Evolutionary conservation across 2,329 filamentous ascomycete genomes (phyloP), one percentile per base, ranked within the genome.

Genomic region (Pseudogymnoascus sp.): DNA sequence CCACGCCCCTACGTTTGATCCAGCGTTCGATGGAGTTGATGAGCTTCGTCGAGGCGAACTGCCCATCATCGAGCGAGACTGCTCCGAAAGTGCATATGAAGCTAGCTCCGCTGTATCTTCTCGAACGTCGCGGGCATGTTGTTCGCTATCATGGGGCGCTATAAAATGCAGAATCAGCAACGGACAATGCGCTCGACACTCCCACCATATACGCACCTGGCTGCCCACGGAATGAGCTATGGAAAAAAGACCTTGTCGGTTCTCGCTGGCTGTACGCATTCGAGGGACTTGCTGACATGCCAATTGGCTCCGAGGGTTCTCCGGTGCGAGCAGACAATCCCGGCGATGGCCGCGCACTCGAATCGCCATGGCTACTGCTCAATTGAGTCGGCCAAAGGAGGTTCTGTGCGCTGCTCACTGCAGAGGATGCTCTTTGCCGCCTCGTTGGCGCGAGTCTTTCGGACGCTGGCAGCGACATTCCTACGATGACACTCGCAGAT

Each of bases 21-120:
- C 68, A 4, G 58, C 48, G 7, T 62, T 33, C 35, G 29, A 35
- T 12, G n/a, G 25, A 2, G 35, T 38, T 10, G 5, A 31, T 31
- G 69, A 68, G 27, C 66, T 64, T 71, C 73, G 70, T 17, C 48
- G 48, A 8, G 48, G 48, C 29, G 48, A 55, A 17, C 48, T 55
- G 13, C 48, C 48, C 29, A 55, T 55, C 44, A 66, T 69, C 35
- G 66, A 67, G 3, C 74, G 73, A 12, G 66, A 67, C 68, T 81
- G 81, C 68, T 89, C 85, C 39, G 87, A 87, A 29, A 96, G 81
- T 59, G 91, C 87, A 72, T 92, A 91, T 15, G 85, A 91, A 44
- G 92, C 92, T 62, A 96, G 80, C 75, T 96, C 91, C 60, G 91
- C 90, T 2, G 92, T 95, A 71, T 94, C 88, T 75, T 94, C 88